Percentiles rank a stretch among this genome's conserved stretches.
These are phyloP conservation scores for Trichocladium uniseriatum DNA, from an alignment of 495 filamentous ascomycete genomes.

Conservation along the genomic window DNA sequence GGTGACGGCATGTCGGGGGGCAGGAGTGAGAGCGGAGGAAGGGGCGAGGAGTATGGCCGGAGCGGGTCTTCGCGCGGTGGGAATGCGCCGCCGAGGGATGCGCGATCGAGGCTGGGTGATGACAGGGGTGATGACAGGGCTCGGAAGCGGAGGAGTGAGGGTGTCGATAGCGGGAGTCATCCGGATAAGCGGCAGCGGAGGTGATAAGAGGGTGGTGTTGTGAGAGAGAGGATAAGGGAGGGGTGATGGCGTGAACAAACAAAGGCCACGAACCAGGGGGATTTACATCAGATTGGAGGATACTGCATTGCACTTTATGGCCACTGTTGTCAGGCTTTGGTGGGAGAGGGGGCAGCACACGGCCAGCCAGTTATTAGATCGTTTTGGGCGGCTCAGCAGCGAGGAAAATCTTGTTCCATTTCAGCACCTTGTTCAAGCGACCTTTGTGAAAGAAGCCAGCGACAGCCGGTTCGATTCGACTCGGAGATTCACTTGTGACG, in stretches of 20 bases:
- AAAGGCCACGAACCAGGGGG: too few species aligned
- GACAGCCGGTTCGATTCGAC: too few species aligned
- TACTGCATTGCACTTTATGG: too few species aligned
- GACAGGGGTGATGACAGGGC: slow-evolving; percentile 17
- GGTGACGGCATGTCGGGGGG: slow-evolving; percentile 3
- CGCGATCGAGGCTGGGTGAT: slow-evolving; percentile 17
- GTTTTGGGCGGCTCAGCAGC: too few species aligned
- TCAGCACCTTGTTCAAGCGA: too few species aligned
- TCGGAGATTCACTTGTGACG: too few species aligned
- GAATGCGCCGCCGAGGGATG: slow-evolving; percentile 18
- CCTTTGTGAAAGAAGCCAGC: too few species aligned
- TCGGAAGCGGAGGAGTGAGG: slow-evolving; percentile 28
- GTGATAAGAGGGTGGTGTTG: not conserved
- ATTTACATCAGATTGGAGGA: too few species aligned
- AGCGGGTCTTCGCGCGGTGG: slow-evolving; percentile 17
- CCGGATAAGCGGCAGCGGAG: slow-evolving; percentile 27
- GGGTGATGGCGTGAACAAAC: not conserved
- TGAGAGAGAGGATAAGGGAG: not conserved
- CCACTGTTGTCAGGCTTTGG: too few species aligned
- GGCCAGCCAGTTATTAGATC: too few species aligned
- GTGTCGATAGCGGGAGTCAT: slow-evolving; percentile 13
- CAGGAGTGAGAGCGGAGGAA: slow-evolving; percentile 8
- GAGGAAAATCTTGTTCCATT: too few species aligned
- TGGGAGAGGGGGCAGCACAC: too few species aligned
- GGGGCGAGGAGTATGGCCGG: slow-evolving; percentile 17